Evolutionary conservation across 78 protist genomes (phyloP).

Genomic region (Emiliania huxleyi): DNA sequence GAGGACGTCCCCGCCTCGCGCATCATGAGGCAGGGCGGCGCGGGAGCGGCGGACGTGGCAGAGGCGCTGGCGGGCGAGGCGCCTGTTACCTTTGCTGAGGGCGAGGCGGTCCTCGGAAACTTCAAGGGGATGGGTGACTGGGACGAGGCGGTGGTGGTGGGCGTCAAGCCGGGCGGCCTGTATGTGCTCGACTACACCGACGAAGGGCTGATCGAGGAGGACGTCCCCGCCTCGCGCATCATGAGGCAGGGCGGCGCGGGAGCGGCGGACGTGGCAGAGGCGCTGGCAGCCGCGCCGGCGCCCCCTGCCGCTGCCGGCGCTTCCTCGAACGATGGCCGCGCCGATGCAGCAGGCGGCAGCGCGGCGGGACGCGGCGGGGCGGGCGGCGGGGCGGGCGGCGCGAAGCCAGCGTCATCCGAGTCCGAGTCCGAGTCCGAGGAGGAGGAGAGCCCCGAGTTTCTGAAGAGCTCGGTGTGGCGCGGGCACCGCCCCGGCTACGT

Average conservation of each 20-base stretch:
- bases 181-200: neutral
- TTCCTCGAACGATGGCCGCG: too few species aligned
- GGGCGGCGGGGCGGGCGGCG: neutral
- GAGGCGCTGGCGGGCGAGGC: neutral
- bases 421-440: neutral
- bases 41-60: neutral
- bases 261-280: neutral
- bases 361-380: neutral
- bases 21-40: neutral
- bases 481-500: neutral
- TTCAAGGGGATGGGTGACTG: slow-evolving; percentile 12
- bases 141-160: neutral
- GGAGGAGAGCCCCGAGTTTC: neutral
- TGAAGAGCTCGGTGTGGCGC: neutral
- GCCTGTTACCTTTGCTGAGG: neutral
- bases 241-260: neutral
- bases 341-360: neutral
- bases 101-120: neutral
- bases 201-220: neutral
- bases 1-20: neutral
- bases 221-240: neutral
- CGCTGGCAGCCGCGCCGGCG: too few species aligned
- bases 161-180: neutral
- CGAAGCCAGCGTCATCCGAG: neutral
- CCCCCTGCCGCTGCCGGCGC: neutral